phyloP scores from a whole-genome alignment of 768 basidiomycete species.

The Mrakia frigida region DNA sequence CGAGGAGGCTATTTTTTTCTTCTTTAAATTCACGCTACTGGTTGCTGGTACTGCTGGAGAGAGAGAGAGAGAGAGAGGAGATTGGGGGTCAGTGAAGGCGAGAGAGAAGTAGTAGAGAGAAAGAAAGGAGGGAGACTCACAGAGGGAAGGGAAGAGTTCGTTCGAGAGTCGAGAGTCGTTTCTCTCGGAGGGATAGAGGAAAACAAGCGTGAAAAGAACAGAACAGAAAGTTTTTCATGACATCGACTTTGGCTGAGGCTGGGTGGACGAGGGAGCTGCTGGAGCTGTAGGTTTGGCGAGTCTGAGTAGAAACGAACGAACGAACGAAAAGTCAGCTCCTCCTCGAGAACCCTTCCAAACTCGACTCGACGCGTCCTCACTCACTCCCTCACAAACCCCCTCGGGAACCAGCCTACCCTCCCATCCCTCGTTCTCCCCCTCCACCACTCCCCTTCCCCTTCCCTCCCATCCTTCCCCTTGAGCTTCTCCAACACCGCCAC shows the following conservation, averaged over 20 bases:
- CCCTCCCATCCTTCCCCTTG: constrained; percentile 54
- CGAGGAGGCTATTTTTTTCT: too few relatives aligned
- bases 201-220: neutral
- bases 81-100: too few relatives aligned
- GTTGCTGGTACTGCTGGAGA: too few relatives aligned
- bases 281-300: neutral
- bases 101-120: too few relatives aligned
- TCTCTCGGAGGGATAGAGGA: too few relatives aligned
- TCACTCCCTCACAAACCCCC: constrained; percentile 62
- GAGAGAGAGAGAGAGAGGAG: too few relatives aligned
- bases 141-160: neutral
- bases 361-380: neutral
- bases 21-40: too few relatives aligned
- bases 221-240: too few relatives aligned
- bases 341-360: neutral
- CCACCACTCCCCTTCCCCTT: constrained; percentile 84
- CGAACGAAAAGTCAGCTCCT: neutral
- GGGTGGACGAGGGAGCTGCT: too few relatives aligned
- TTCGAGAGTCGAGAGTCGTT: too few relatives aligned
- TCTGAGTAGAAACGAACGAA: neutral
- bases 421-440: constrained; percentile 87
- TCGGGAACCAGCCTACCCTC: constrained; percentile 89
- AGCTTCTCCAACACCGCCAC: constrained; percentile 82
- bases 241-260: neutral
- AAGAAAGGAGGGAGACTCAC: neutral